Conservation (phyloP, 2,329 filamentous ascomycete species). For the Colletotrichum sp. region DNA sequence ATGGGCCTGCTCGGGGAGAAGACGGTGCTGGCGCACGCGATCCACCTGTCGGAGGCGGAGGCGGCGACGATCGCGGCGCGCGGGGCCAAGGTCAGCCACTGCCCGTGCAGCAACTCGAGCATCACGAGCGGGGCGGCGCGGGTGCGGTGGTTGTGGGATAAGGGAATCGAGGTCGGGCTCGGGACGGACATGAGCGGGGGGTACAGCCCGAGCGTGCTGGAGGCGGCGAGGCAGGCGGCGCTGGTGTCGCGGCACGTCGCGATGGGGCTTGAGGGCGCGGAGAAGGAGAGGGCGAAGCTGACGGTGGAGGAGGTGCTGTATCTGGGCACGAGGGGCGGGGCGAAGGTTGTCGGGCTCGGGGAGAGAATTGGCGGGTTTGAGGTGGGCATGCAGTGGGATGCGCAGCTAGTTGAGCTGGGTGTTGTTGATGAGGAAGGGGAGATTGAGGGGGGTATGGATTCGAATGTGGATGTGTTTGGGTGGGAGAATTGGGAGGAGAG, state of each 20-base stretch:
- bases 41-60: conserved; percentile 77
- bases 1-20: conserved; percentile 70
- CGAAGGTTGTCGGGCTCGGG: conserved; percentile 77
- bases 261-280: conserved; percentile 48
- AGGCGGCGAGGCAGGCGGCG: conserved; percentile 81
- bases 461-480: conserved; percentile 87
- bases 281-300: conserved; percentile 65
- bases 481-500: conserved; percentile 88
- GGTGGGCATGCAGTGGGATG: conserved; percentile 89
- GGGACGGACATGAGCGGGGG: conserved; percentile 93
- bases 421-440: conserved; percentile 49
- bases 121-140: conserved; percentile 80
- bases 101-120: conserved; percentile 84
- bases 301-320: conserved; percentile 87
- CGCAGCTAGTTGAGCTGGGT: conserved; percentile 77
- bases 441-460: conserved; percentile 40
- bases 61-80: conserved; percentile 65
- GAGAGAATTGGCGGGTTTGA: conserved; percentile 81
- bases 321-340: conserved; percentile 87
- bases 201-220: conserved; percentile 81
- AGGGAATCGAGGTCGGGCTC: conserved; percentile 79
- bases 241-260: conserved; percentile 78
- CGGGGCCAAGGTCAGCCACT: conserved; percentile 77
- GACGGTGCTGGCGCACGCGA: conserved; percentile 85
- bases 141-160: conserved; percentile 76